Base-by-base conservation (phyloP, 129 eudicot genomes). In the Arctium minus region DNA sequence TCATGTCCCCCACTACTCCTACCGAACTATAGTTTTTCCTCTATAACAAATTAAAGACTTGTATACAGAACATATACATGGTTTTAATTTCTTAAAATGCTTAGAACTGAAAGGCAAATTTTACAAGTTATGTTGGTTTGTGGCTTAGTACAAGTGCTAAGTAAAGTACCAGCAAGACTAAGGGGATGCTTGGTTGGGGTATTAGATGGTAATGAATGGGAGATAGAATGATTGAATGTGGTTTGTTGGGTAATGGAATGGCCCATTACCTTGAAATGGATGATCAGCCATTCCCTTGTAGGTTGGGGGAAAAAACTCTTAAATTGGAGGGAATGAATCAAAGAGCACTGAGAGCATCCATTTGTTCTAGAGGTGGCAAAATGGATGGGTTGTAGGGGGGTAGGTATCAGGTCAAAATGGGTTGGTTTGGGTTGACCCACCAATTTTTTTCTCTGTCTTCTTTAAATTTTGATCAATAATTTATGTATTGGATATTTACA, bases 51-150 rank as follows among this genome's bases (percentile, higher is more conserved):
- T 48, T 48, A 13, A 48, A 10, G 60, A 48, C 12, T 8, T 46
- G 13, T 46, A 46, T 10, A 13, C 60, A 48, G 60, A 48, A 48
- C 60, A 48, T 11, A 48, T 48, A 48, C 60, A 10, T 48, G 60
- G 60, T 48, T 48, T 37, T 48, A 48, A 10, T 17, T 48, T 10
- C 53, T 44, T 44, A 44, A 48, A 48, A 48, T 48, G 56, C 60
- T 48, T 11, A 48, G 60, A 48, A 48, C 60, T 48, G 60, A 48
- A 48, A 48, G 60, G 60, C 13, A 48, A 48, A 48, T 15, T 15
- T 22, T 88, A 92, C 89, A 88, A 9, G 72, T 42, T 22, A 7
- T 48, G 17, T 48, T 10, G 60, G 17, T 48, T 48, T 15, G 17
- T 48, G 60, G 17, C 0, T 22, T 22, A 22, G 27, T 22, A 22